Base-by-base conservation (phyloP, 2,329 filamentous ascomycete genomes). In the Daldinia eschscholtzii region DNA sequence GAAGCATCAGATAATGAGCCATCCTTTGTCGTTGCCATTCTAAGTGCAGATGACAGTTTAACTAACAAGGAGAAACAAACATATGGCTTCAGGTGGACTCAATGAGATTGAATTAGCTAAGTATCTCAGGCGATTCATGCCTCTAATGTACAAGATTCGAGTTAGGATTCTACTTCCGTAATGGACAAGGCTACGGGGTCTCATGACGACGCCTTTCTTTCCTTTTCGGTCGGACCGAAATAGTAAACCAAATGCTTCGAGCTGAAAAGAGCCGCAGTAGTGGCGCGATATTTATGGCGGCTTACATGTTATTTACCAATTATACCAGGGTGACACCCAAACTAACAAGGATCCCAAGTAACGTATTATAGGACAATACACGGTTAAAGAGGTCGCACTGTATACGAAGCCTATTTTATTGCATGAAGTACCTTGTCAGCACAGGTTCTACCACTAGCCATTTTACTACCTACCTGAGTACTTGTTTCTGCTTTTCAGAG, bases 191-290 rank as follows among this genome's bases (percentile, higher is more conserved):
- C 23, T 48, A 48, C 23, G 44, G 13, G 44, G 15, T 28, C 13
- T 26, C 23, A 48, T n/a, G 44, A 48, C 20, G 20, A 48, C 12
- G 28, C 44, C 13, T 48, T 28, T 5, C 12, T 13, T 28, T 15
- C 23, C 13, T 48, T 28, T 28, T 13, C 2, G 28, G 20, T 28
- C 23, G 20, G 23, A 10, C 44, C 10, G 44, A 15, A 48, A 12
- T 13, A 26, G 23, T 15, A 48, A 23, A 20, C 42, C 20, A 44
- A 10, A 44, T 18, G 2, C 20, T 23, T 10, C 12, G 3, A 44
- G 18, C 42, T 44, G 42, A 23, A 44, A 18, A 48, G 44, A 48
- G 23, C 44, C 44, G 44, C 44, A 28, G 23, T 28, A 48, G 44
- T 48, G 23, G 44, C 44, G 10, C 44, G 23, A 48, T 28, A 48